phyloP scores from a whole-genome alignment of 192 early-diverging fungal genomes.

The Anaeromyces robustus region DNA sequence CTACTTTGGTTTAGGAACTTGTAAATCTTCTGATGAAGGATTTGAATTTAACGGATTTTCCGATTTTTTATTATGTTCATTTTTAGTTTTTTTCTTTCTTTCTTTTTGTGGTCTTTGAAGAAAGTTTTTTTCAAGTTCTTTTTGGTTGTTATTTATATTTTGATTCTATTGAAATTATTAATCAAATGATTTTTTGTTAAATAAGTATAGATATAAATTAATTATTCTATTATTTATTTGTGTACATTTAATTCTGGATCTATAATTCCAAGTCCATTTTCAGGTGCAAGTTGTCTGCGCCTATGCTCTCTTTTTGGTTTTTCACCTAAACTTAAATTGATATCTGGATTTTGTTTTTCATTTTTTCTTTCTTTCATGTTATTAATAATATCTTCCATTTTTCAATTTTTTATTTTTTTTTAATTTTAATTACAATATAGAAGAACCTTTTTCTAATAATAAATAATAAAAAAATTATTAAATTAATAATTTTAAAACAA shows the following conservation, averaged over 20 bases:
- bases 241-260: background rate
- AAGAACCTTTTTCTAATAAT: no score
- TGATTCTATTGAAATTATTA: background rate
- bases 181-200: no score
- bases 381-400: background rate
- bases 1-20: background rate
- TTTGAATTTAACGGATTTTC: background rate
- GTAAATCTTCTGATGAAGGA: background rate
- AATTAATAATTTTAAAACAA: no score
- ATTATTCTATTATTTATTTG: no score
- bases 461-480: no score
- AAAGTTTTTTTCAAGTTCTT: background rate
- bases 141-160: background rate
- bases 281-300: background rate
- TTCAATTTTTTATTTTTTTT: background rate
- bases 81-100: background rate
- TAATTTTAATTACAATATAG: no score
- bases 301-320: background rate
- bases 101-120: background rate
- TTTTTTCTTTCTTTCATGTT: background rate
- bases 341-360: background rate
- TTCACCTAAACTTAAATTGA: background rate
- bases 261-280: background rate
- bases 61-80: background rate
- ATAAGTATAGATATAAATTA: no score